Percentiles rank a stretch among this genome's conserved stretches.
These are phyloP conservation scores for Lactuca sativa DNA, from an alignment of 129 eudicot species.

Conservation along the genomic window DNA sequence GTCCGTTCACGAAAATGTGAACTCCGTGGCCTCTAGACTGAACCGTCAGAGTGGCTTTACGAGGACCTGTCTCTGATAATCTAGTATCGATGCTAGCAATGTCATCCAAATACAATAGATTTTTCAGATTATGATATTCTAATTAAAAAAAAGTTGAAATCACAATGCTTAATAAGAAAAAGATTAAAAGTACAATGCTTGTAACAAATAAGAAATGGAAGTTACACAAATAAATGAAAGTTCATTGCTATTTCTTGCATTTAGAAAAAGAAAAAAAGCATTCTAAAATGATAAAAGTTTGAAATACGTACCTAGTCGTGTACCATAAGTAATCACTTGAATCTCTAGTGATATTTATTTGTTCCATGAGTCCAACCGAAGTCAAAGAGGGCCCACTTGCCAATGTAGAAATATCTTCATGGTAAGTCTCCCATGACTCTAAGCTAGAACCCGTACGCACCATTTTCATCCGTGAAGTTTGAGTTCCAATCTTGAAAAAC, in stretches of 20 bases:
- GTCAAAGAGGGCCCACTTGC: conserved; percentile 49
- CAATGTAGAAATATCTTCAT: conserved; percentile 58
- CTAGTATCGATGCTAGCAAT: conserved; percentile 47
- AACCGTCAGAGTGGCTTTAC: conserved; percentile 58
- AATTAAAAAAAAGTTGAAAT: not conserved
- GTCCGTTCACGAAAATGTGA: conserved; percentile 69
- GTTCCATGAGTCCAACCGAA: conserved; percentile 77
- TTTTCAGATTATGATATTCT: too few species aligned
- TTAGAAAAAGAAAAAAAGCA: too few species aligned
- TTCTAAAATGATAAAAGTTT: too few species aligned
- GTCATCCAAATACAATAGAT: too few species aligned
- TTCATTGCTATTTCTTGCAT: not conserved
- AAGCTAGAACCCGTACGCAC: conserved; percentile 47
- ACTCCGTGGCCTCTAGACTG: conserved; percentile 79
- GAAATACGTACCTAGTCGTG: conserved; percentile 57
- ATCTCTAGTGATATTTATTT: conserved; percentile 81
- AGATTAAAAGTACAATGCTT: not conserved
- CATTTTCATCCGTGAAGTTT: conserved; percentile 74
- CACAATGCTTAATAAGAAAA: too few species aligned
- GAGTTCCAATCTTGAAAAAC: conserved; percentile 64
- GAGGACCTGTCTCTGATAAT: conserved; percentile 62
- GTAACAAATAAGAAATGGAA: too few species aligned
- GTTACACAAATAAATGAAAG: too few species aligned
- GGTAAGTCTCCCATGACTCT: conserved; percentile 65
- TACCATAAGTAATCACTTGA: conserved; percentile 93